Evolutionary conservation across 1,284 basidiomycete genomes (phyloP), one percentile per base, ranked within the genome.

Genomic region (Puccinia triticina): DNA sequence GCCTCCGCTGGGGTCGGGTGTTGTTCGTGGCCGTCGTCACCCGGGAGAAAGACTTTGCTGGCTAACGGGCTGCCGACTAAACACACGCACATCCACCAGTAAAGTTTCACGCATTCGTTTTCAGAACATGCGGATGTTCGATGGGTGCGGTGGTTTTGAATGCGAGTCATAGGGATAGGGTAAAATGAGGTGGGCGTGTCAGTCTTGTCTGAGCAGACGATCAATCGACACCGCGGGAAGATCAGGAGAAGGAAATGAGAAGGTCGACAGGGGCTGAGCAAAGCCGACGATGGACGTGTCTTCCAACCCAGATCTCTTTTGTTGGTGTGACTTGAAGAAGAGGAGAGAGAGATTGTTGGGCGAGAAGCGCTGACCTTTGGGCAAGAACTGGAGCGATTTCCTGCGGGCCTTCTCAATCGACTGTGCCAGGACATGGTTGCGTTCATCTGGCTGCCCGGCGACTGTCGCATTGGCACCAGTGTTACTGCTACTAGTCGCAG

Each of bases 311-410:
- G 4, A 12, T 4, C 12, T 43, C 7, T 43, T 43, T 43, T 43
- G 40, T 43, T 43, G 40, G 12, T 4, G 40, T 43, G 12, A 43
- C 4, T 26, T 57, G 14, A 57, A n/a, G 26, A 40, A 40, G 37
- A n/a, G 1, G 37, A 32, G 4, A 40, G 21, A 40, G 18, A 21
- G 57, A 59, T 18, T 10, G 14, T 23, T 26, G 29, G 16, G 5
- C 16, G 14, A 66, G 4, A 66, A 4, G 34, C n/a, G 21, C 69
- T 53, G n/a, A 80, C 77, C 77, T 80, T 72, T 80, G 37, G 77
- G 77, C 37, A 80, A 46, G 57, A 80, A 80, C 43, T 80, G 77
- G 32, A 80, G 67, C 8, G 77, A 80, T 72, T 80, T 71, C 43
- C 77, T 72, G n/a, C 77, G 48, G 26, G 67, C 77, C 37, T 37